A percentile compares a stretch with the other conserved stretches of the same genome.
phyloP scores from a whole-genome alignment of 1,284 basidiomycete species.

The Mixia osmundae region DNA sequence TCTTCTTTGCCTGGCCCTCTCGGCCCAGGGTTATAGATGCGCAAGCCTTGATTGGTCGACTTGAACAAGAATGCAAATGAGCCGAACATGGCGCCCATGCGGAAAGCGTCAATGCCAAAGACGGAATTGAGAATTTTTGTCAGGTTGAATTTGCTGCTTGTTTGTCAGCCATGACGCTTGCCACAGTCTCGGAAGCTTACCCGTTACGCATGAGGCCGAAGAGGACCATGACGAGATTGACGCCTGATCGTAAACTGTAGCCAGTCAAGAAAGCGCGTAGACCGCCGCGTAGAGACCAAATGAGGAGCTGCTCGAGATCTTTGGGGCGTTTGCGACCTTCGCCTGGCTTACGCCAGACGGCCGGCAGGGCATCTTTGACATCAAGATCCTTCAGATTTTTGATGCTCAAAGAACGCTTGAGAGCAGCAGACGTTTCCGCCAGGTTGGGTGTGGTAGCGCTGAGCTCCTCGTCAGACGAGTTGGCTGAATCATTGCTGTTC shows the following conservation, averaged over 20 bases:
- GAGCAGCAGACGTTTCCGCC: conserved; percentile 9
- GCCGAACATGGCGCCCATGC: conserved; percentile 71
- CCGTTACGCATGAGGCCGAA: conserved; percentile 40
- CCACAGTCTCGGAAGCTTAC: conserved; percentile 24
- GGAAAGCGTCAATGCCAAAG: conserved; percentile 50
- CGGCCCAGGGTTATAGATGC: conserved; percentile 36
- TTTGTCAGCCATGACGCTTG: not conserved
- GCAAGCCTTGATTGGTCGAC: conserved; percentile 41
- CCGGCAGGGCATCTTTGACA: conserved; percentile 39
- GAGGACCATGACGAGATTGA: conserved; percentile 51
- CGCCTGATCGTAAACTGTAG: conserved; percentile 32
- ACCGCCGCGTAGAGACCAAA: conserved; percentile 34
- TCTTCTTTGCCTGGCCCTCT: conserved; percentile 30
- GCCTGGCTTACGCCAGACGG: conserved; percentile 62
- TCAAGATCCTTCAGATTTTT: conserved; percentile 12
- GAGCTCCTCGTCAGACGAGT: too few species aligned
- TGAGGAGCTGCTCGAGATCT: conserved; percentile 41
- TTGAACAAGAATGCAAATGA: conserved; percentile 16
- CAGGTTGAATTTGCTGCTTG: conserved; percentile 29
- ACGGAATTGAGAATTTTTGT: conserved; percentile 46
- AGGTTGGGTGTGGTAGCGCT: conserved; percentile 14
- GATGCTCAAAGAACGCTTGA: conserved; percentile 12
- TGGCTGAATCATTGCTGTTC: too few species aligned
- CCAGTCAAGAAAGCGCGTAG: conserved; percentile 2
- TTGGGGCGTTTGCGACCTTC: conserved; percentile 45